Evolutionary conservation across 2,329 filamentous ascomycete species (phyloP), one percentile per base, ranked within the genome.

Genomic region (Botryotinia narcissicola): DNA sequence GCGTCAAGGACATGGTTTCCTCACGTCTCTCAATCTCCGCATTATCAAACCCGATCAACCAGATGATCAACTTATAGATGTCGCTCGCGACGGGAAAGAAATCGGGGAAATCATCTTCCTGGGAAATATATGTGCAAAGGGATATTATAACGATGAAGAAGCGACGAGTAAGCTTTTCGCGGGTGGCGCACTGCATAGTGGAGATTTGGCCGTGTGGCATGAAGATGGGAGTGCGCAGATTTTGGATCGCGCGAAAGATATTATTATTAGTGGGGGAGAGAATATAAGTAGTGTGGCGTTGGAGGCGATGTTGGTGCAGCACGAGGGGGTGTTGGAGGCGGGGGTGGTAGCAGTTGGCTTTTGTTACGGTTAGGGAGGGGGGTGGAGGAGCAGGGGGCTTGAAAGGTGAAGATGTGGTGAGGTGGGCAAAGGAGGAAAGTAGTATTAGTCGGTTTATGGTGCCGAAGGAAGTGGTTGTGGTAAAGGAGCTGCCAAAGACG

Each of bases 261-360:
- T 99, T 71, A 99, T 99, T 80, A 99, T 99, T 76, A 97, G 93
- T 71, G 93, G 95, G 64, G 96, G 96, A 73, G 96, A 99, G 83
- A 99, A 99, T 82, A 98, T 99, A 75, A 97, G 93, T 4, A 97
- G 93, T 0, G 92, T 99, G 1, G 94, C 96, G 0, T 87, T 99
- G 5, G 96, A 99, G 83, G 90, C 91, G 74, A 93, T 97, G 90
- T 87, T 99, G 1, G 92, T 92, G 9, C 91, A 93, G 67, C 96
- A 99, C 81, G 94, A 95, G 0, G 90, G 93, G 77, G 89, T 99
- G 54, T 88, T 99, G 37, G 96, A 99, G 84, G 95, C 92, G 1
- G 96, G 94, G 54, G 95, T 98, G 46, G 93, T 98, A 8, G 93
- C 93, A 1, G 91, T 98, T 97, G 84, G 96, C 95, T 0, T 99